Conservation (phyloP, 352 stramenopile species). For the Pelagophyceae sp. region DNA sequence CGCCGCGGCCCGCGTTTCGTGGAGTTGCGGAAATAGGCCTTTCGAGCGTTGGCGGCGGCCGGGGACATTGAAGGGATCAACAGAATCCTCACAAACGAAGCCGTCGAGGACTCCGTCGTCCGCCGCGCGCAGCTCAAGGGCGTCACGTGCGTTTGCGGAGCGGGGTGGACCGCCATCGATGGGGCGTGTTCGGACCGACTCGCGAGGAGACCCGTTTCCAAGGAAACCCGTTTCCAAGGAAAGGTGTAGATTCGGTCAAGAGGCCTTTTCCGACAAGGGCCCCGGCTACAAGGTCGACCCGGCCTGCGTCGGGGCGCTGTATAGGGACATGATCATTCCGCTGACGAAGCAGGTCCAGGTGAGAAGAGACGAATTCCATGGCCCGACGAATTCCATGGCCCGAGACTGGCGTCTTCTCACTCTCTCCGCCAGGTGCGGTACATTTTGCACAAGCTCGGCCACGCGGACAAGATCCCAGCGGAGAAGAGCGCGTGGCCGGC, state of each 20-base stretch:
- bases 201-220: too few relatives aligned
- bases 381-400: too few relatives aligned
- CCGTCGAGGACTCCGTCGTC: slow-evolving; percentile 74
- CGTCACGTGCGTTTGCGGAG: too few relatives aligned
- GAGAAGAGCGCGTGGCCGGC: slow-evolving; percentile 39
- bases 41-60: slow-evolving; percentile 76
- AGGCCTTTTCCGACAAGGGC: slow-evolving; percentile 47
- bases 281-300: slow-evolving; percentile 81
- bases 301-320: slow-evolving; percentile 87
- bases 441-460: slow-evolving; percentile 64
- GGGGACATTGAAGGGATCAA: slow-evolving; percentile 91
- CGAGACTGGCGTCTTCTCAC: too few relatives aligned
- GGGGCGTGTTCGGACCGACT: too few relatives aligned
- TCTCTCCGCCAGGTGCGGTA: too few relatives aligned
- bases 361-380: too few relatives aligned
- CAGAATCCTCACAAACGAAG: slow-evolving; percentile 82
- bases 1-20: too few relatives aligned
- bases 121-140: slow-evolving; percentile 87
- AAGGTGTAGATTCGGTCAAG: slow-evolving; percentile 84
- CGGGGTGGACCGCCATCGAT: too few relatives aligned
- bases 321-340: slow-evolving; percentile 94
- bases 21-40: too few relatives aligned
- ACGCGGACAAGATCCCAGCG: slow-evolving; percentile 60
- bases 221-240: too few relatives aligned
- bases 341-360: slow-evolving; percentile 98